Percentiles rank a stretch among this genome's conserved stretches.
These are phyloP conservation scores for Tremellales sp. DNA, from an alignment of 1,284 basidiomycete genomes.

Conservation along the genomic window DNA sequence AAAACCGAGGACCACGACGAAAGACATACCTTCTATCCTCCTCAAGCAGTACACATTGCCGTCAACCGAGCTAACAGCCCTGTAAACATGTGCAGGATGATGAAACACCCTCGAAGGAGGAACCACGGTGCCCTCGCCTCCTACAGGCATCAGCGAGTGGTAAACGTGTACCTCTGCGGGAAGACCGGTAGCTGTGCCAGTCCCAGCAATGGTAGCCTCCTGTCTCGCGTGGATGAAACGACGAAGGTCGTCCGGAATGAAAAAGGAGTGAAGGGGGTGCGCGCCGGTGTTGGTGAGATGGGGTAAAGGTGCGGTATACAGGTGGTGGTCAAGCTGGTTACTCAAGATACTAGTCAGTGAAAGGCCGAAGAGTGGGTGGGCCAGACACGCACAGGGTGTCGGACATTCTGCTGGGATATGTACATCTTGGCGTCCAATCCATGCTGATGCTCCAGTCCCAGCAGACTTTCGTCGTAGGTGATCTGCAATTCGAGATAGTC, in stretches of 20 bases:
- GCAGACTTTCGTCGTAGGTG: conserved; percentile 27
- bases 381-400: conserved; percentile 60
- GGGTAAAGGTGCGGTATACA: conserved; percentile 68
- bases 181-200: conserved; percentile 53
- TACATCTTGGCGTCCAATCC: conserved; percentile 48
- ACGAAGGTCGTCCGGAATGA: conserved; percentile 68
- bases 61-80: conserved; percentile 72
- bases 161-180: conserved; percentile 90
- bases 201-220: conserved; percentile 61
- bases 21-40: conserved; percentile 73
- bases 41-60: conserved; percentile 74
- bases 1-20: conserved; percentile 4
- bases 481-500: conserved; percentile 7
- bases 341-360: conserved; percentile 4
- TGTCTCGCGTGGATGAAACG: conserved; percentile 76
- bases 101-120: conserved; percentile 68
- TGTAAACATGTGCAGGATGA: conserved; percentile 70
- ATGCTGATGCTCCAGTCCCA: conserved; percentile 15
- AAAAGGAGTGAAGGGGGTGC: conserved; percentile 55
- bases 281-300: conserved; percentile 52
- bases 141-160: conserved; percentile 75
- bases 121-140: conserved; percentile 18
- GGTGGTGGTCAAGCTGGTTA: conserved; percentile 77
- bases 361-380: background rate
- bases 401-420: conserved; percentile 54